Base-by-base conservation (phyloP, 129 eudicot genomes). In the Centaurea solstitialis region DNA sequence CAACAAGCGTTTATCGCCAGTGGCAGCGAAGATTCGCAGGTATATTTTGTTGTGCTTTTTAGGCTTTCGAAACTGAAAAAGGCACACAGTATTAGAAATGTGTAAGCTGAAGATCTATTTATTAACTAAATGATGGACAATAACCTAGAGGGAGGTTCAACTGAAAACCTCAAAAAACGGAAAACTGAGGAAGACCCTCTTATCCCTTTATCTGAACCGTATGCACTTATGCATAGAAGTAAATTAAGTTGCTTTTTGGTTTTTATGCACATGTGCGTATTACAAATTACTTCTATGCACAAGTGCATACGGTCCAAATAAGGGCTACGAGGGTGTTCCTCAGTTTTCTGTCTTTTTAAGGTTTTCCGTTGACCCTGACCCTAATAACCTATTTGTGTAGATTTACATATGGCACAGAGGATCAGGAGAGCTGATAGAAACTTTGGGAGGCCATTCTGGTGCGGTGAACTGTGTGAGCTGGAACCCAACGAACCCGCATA, bases 21-120 rank as follows among this genome's bases (percentile, higher is more conserved):
- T 74, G 98, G 98, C 41, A 94, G 98, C 82, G 97, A 94, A 87
- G 98, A 94, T 80, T 92, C 98, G 23, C 94, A 87, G 92, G 97
- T 93, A 64, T 38, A 24, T 75, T 45, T 8, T 70, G 15, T 47
- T 70, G 15, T 30, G 30, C 43, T 23, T 28, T 10, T 43, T 18
- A 9, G 33, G 57, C n/a, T 20, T 38, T 9, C 18, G 57, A 28
- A 37, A 35, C 50, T 47, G 61, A 47, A 47, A 47, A 4, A 47
- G 6, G 18, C 61, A 47, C 61, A 4, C n/a, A 13, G 61, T 47
- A 13, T 47, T 47, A 47, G 61, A 5, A 47, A 47, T 47, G 61
- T 47, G 61, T 47, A 47, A 13, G 20, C 4, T 43, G 10, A 28
- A 8, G 24, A 67, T 30, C 47, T 39, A 62, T 70, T 15, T 47